phyloP scores from a whole-genome alignment of 2,329 filamentous ascomycete species.

The Hypomyces perniciosus region DNA sequence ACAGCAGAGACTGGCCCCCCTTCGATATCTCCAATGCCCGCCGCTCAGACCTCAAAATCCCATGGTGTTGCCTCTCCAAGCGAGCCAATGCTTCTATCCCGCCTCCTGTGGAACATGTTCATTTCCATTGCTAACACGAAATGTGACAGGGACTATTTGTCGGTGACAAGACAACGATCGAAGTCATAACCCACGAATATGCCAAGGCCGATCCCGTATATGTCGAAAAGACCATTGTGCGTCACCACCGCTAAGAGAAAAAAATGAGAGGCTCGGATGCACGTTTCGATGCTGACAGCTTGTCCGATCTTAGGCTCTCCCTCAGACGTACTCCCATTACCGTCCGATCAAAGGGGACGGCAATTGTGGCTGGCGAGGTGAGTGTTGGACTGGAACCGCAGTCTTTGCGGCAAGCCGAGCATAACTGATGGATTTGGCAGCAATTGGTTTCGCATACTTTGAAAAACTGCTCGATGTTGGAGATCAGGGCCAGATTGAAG shows the following conservation, averaged over 20 bases:
- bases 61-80: background rate
- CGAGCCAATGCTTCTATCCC: background rate
- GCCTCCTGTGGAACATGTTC: no score
- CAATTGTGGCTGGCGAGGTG: slow-evolving; percentile 97
- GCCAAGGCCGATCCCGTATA: slow-evolving; percentile 80
- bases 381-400: slow-evolving; percentile 29
- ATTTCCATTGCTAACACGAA: background rate
- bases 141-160: slow-evolving; percentile 69
- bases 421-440: slow-evolving; percentile 39
- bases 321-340: slow-evolving; percentile 79
- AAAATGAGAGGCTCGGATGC: no score
- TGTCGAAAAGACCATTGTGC: slow-evolving; percentile 79
- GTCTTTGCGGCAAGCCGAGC: background rate
- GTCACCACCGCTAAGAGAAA: slow-evolving; percentile 24
- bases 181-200: slow-evolving; percentile 76
- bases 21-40: background rate
- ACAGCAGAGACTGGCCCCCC: background rate
- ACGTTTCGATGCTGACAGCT: slow-evolving; percentile 11
- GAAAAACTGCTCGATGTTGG: slow-evolving; percentile 70
- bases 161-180: slow-evolving; percentile 69
- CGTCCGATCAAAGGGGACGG: slow-evolving; percentile 86
- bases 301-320: slow-evolving; percentile 55
- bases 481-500: slow-evolving; percentile 58
- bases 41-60: no score
- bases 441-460: slow-evolving; percentile 88